Percentiles rank a stretch among this genome's conserved stretches.
Conservation (phyloP, 805 yeast genomes). For the Pichia paraexigua region DNA sequence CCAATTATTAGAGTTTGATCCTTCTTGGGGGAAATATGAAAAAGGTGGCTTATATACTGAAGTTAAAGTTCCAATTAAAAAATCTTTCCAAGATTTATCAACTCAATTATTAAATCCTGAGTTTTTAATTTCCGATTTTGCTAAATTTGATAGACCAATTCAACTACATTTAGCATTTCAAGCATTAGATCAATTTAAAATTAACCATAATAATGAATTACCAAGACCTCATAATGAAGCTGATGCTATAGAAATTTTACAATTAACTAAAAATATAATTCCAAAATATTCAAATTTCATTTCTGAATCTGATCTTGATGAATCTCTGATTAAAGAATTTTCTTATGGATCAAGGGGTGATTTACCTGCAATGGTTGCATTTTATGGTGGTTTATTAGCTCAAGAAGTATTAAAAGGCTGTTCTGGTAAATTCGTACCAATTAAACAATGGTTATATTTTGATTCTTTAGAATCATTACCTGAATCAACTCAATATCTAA, state of each 20-base stretch:
- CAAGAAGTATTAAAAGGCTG: slow-evolving; percentile 95
- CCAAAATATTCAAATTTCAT: slow-evolving; percentile 49
- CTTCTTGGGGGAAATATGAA: slow-evolving; percentile 51
- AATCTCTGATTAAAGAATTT: slow-evolving; percentile 58
- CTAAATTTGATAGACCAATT: slow-evolving; percentile 87
- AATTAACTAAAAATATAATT: slow-evolving; percentile 52
- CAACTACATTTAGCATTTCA: slow-evolving; percentile 90
- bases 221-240: slow-evolving; percentile 72
- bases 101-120: slow-evolving; percentile 74
- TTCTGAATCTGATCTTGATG: slow-evolving; percentile 49
- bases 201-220: slow-evolving; percentile 50
- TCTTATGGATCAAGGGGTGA: slow-evolving; percentile 88
- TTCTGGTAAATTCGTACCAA: slow-evolving; percentile 91
- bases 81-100: slow-evolving; percentile 55
- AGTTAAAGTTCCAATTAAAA: slow-evolving; percentile 70
- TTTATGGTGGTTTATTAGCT: slow-evolving; percentile 89
- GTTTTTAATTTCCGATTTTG: slow-evolving; percentile 74
- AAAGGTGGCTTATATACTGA: slow-evolving; percentile 90
- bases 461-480: slow-evolving; percentile 93
- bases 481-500: slow-evolving; percentile 41
- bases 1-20: slow-evolving; percentile 50
- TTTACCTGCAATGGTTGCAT: slow-evolving; percentile 80
- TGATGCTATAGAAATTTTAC: slow-evolving; percentile 63
- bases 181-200: slow-evolving; percentile 71
- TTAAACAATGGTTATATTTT: slow-evolving; percentile 85